phyloP scores from a whole-genome alignment of 768 basidiomycete species.

The Candolleomyces efflorescens region DNA sequence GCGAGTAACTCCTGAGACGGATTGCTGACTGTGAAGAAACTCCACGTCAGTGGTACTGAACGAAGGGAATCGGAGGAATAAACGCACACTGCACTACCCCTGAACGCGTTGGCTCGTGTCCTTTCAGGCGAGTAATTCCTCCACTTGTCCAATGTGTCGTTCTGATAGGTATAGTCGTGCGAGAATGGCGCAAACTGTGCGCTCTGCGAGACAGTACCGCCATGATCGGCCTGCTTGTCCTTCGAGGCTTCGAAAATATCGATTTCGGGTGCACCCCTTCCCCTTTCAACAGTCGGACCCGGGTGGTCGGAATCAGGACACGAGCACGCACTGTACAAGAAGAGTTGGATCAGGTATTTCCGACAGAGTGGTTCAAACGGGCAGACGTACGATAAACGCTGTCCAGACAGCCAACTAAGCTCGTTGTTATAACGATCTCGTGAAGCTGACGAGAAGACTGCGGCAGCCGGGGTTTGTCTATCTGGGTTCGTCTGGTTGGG shows the following conservation, averaged over 20 bases:
- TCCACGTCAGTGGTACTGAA: not conserved
- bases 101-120: constrained; percentile 36
- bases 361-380: not conserved
- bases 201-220: constrained; percentile 67
- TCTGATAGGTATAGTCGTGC: constrained; percentile 37
- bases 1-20: constrained; percentile 42
- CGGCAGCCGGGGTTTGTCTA: constrained; percentile 54
- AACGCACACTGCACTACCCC: constrained; percentile 44
- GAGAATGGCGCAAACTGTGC: constrained; percentile 64
- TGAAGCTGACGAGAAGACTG: constrained; percentile 47
- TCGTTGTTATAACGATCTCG: constrained; percentile 49
- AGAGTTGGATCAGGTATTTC: not conserved
- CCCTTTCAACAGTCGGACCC: constrained; percentile 49
- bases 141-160: constrained; percentile 28
- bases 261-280: constrained; percentile 79
- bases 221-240: constrained; percentile 43
- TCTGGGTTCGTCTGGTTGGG: constrained; percentile 62
- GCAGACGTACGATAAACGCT: constrained; percentile 61
- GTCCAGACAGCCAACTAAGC: constrained; percentile 75
- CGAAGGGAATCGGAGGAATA: not conserved
- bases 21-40: constrained; percentile 38
- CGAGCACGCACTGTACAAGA: constrained; percentile 56
- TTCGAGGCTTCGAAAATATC: constrained; percentile 77
- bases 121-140: constrained; percentile 25
- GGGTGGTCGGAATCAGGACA: constrained; percentile 77